Percentiles rank a stretch among this genome's conserved stretches.
Conservation (phyloP, 2,329 filamentous ascomycete genomes). For the Ophiostoma ulmi region DNA sequence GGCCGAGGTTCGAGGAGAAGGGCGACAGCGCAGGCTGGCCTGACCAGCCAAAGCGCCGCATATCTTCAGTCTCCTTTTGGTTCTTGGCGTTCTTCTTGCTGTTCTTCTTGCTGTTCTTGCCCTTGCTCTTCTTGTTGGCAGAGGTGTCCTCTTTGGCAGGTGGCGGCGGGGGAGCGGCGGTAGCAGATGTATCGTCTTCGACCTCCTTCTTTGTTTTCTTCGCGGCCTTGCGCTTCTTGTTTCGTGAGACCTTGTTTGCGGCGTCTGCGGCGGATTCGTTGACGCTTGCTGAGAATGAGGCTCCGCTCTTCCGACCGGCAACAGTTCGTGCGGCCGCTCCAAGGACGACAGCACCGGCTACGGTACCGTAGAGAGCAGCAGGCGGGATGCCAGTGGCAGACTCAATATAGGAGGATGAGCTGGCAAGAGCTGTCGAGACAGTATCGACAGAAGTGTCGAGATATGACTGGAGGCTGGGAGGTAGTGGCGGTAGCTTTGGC, state of each 20-base stretch:
- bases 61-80: conserved; percentile 30
- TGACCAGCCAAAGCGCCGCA: conserved; percentile 53
- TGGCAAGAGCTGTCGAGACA: conserved; percentile 46
- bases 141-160: background rate
- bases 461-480: conserved; percentile 50
- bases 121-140: conserved; percentile 6
- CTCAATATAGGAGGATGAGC: conserved; percentile 48
- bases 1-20: conserved; percentile 43
- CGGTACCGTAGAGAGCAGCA: conserved; percentile 46
- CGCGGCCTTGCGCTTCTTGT: conserved; percentile 28
- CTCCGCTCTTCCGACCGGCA: conserved; percentile 25
- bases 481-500: conserved; percentile 33
- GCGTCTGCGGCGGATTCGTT: background rate
- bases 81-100: conserved; percentile 24
- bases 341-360: conserved; percentile 45
- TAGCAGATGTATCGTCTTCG: background rate
- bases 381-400: conserved; percentile 48
- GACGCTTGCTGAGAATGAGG: conserved; percentile 13
- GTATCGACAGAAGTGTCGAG: conserved; percentile 49
- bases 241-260: conserved; percentile 21
- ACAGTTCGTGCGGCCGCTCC: conserved; percentile 41
- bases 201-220: conserved; percentile 22
- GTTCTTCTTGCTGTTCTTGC: conserved; percentile 25
- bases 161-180: background rate
- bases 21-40: conserved; percentile 40